These are phyloP conservation scores for Boletellus emodensis DNA, from an alignment of 768 basidiomycete species.

Conservation along the genomic window DNA sequence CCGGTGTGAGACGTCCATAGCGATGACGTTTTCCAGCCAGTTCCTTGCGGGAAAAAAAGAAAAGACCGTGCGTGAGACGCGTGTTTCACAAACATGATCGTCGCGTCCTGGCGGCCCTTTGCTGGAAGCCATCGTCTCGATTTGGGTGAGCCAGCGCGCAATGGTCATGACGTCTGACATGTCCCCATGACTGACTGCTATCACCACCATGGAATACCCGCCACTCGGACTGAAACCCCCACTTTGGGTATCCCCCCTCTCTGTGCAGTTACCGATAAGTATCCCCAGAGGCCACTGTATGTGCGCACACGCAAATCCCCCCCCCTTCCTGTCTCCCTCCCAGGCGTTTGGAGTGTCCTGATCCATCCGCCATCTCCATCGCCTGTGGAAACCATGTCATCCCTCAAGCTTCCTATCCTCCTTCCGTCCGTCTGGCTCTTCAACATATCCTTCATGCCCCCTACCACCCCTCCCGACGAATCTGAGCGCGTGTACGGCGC, in stretches of 20 bases:
- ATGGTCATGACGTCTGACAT: background rate
- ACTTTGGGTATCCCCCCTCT: background rate
- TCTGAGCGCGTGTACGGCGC: conserved; percentile 19
- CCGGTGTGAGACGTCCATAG: too few species aligned
- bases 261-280: background rate
- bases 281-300: conserved; percentile 11
- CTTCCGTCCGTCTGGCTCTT: conserved; percentile 26
- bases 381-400: conserved; percentile 11
- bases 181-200: background rate
- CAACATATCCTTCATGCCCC: conserved; percentile 24
- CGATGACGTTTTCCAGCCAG: too few species aligned
- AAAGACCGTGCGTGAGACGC: too few species aligned
- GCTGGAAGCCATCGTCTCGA: background rate
- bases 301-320: background rate
- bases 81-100: too few species aligned
- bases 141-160: background rate
- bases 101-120: too few species aligned
- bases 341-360: too few species aligned
- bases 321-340: too few species aligned
- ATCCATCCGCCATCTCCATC: too few species aligned
- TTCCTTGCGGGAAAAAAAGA: too few species aligned
- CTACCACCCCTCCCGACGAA: conserved; percentile 14
- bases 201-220: background rate
- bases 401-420: conserved; percentile 21
- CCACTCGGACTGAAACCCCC: background rate